A percentile compares a stretch with the other conserved stretches of the same genome.
These are phyloP conservation scores for Alternaria triticimaculans DNA, from an alignment of 2,329 filamentous ascomycete genomes.

Conservation along the genomic window DNA sequence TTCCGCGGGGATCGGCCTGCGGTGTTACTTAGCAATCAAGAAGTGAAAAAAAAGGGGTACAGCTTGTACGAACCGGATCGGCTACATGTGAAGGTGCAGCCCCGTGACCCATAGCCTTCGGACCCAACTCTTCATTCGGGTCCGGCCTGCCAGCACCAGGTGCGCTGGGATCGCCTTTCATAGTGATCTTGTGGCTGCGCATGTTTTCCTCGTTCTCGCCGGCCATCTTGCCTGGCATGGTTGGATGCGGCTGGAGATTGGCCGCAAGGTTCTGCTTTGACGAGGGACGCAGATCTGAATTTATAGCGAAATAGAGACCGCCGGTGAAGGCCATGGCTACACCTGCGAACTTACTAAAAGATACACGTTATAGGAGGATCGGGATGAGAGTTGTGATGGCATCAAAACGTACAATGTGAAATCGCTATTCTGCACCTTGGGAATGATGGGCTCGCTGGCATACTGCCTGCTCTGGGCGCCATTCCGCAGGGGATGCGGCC, in stretches of 20 bases:
- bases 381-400: background rate
- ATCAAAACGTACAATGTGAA: slow-evolving; percentile 46
- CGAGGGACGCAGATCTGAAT: background rate
- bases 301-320: background rate
- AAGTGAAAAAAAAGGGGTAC: background rate
- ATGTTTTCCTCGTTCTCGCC: slow-evolving; percentile 1
- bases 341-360: background rate
- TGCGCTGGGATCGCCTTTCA: background rate
- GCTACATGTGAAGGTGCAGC: slow-evolving; percentile 31
- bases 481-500: slow-evolving; percentile 42
- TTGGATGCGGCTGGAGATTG: background rate
- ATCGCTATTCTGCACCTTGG: slow-evolving; percentile 44
- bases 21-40: slow-evolving; percentile 14
- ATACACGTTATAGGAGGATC: background rate
- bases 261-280: background rate
- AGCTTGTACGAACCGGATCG: slow-evolving; percentile 31
- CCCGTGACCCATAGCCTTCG: background rate
- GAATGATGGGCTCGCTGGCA: slow-evolving; percentile 40
- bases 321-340: background rate
- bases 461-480: slow-evolving; percentile 47
- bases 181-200: background rate
- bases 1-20: slow-evolving; percentile 39
- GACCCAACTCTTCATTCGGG: background rate
- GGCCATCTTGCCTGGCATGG: background rate
- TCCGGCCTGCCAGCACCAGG: slow-evolving; percentile 3